These are phyloP conservation scores for Venturia aucupariae DNA, from an alignment of 2,329 filamentous ascomycete species.

Conservation along the genomic window DNA sequence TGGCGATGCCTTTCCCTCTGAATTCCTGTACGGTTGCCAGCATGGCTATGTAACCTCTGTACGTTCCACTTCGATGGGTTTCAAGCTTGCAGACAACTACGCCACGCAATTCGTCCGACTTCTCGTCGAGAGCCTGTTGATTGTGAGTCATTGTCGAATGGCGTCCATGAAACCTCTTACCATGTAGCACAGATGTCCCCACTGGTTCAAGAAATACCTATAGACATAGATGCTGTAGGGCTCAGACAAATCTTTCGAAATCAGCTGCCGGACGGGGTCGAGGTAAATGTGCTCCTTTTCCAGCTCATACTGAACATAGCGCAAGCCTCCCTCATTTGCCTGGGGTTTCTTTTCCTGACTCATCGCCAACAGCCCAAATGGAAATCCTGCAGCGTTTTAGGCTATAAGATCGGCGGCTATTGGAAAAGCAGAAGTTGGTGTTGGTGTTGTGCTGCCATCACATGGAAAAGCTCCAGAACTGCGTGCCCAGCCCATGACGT, in stretches of 20 bases:
- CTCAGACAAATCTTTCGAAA: conserved; percentile 92
- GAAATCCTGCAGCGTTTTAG: not conserved
- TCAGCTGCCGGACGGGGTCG: conserved; percentile 79
- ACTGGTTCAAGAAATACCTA: conserved; percentile 95
- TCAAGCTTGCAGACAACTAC: conserved; percentile 95
- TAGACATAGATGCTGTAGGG: conserved; percentile 99
- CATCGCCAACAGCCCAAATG: conserved; percentile 5
- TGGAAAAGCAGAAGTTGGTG: not conserved
- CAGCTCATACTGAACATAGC: conserved; percentile 51
- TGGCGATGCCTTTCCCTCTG: conserved; percentile 77
- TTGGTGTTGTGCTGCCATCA: not conserved
- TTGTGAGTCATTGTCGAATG: not conserved
- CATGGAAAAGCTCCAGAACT: not conserved
- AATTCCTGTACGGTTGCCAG: conserved; percentile 76
- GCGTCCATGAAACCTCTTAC: conserved; percentile 35
- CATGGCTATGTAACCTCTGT: conserved; percentile 97
- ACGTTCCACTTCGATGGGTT: conserved; percentile 72
- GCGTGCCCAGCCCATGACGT: not conserved
- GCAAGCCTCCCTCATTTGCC: conserved; percentile 19
- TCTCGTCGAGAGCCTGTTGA: conserved; percentile 44
- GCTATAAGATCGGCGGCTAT: not conserved
- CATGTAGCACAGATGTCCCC: conserved; percentile 96
- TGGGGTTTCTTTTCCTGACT: not conserved
- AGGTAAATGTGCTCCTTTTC: conserved; percentile 59
- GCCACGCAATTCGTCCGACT: conserved; percentile 59